Conservation (phyloP, 2,329 filamentous ascomycete genomes). For the Phaeosphaeriaceae sp. region DNA sequence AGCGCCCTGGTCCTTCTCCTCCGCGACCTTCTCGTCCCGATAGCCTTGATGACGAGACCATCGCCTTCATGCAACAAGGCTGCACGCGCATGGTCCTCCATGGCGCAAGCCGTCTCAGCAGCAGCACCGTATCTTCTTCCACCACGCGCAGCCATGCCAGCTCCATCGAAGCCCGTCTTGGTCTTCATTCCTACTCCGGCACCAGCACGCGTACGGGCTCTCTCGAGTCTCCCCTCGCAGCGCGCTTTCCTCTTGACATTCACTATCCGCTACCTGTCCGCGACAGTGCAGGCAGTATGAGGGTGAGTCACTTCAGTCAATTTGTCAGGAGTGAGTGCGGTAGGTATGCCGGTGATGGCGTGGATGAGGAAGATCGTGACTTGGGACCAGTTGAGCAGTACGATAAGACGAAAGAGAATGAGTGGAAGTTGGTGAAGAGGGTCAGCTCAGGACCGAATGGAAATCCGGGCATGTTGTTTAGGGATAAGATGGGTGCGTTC, state of each 20-base stretch:
- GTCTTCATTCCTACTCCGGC: conserved; percentile 14
- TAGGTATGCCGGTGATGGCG: conserved; percentile 11
- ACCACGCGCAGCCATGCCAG: conserved; percentile 9
- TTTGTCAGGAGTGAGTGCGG: conserved; percentile 12
- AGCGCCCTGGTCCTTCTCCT: conserved; percentile 18
- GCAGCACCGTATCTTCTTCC: conserved; percentile 13
- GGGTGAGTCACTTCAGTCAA: conserved; percentile 20
- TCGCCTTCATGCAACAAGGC: conserved; percentile 20
- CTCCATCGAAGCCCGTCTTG: conserved; percentile 19
- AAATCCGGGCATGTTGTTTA: conserved; percentile 22
- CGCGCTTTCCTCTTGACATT: conserved; percentile 10
- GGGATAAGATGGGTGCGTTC: conserved; percentile 9
- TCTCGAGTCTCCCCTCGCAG: conserved; percentile 19
- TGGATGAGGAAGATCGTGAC: conserved; percentile 15
- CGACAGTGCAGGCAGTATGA: conserved; percentile 14
- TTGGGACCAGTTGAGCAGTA: conserved; percentile 24
- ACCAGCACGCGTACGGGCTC: conserved; percentile 8
- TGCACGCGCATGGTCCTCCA: conserved; percentile 20
- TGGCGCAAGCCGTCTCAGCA: conserved; percentile 8
- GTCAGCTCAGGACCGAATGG: conserved; percentile 15
- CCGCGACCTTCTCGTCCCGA: conserved; percentile 22
- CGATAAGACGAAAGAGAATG: conserved; percentile 9
- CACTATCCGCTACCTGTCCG: conserved; percentile 14
- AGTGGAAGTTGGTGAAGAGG: conserved; percentile 26
- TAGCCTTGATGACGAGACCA: conserved; percentile 20